Base-by-base conservation (phyloP, 305 asterid genomes). In the Fraxinus floribunda region DNA sequence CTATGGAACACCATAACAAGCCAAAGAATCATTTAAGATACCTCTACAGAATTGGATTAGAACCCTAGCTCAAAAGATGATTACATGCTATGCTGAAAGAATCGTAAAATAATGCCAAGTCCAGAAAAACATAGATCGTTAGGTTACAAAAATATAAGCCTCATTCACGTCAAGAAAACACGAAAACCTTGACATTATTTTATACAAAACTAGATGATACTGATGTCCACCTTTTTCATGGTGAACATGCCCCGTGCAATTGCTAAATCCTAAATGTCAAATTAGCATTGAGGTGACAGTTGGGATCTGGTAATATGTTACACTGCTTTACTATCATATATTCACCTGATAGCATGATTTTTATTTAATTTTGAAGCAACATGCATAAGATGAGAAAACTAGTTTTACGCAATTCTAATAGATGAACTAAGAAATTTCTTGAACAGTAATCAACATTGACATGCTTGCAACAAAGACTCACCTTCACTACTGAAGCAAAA, bases 401-500 rank as follows among this genome's bases (percentile, higher is more conserved):
- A 30, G 76, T 1, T 71, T 71, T 71, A 71, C 1, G 44, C 39
- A 11, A 32, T 16, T 71, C 41, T 34, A 71, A 71, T 35, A 68
- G 76, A 18, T 38, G 34, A 71, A 34, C 39, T 71, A 32, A 30
- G 76, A 70, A 18, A 70, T 70, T 71, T 71, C 44, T 30, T 71
- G 11, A 70, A 32, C 41, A 71, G 11, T 15, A 9, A 29, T 70
- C 41, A 32, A 71, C 24, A 30, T 30, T 32, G 36, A 13, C 44
- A 15, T 71, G 41, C 24, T 30, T 30, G 44, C 24, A 5, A 30
- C 35, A 22, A 64, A 32, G 22, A 32, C 44, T 71, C 44, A 71
- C 76, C 36, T 70, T 46, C 41, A 39, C 78, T 70, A 80, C 71
- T 3, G 57, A 20, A 24, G 62, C 34, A 49, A 80, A 74, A 35